Evolutionary conservation across 768 basidiomycete genomes (phyloP), one percentile per base, ranked within the genome.

Genomic region (Lyophyllum decastes): DNA sequence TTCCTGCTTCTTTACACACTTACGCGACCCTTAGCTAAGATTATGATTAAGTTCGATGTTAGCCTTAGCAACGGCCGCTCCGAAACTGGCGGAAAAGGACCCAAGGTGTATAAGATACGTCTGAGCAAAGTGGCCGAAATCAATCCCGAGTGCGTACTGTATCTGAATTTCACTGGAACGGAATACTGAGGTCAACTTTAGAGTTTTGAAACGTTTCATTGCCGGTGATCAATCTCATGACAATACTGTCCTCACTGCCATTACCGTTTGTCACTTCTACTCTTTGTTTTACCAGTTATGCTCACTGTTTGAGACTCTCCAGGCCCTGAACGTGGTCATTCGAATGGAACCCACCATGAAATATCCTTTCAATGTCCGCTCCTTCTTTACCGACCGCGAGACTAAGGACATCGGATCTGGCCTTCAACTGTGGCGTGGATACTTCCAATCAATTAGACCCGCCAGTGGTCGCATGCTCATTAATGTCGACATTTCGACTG

Each of bases 401-500:
- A 79, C 74, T 11, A 82, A 78, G 61, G 74, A 77, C 58, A 75
- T 79, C 12, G 77, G 77, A 25, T 43, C 51, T 19, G 88, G 88
- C 1, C 75, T 90, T 5, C 75, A 82, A 12, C 72, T 90, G 2
- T 89, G 88, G 88, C 79, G 88, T 2, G 88, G 88, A 0, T 90
- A 89, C 57, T 90, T 89, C 69, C 88, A 89, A 65, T 86, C 84
- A 0, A 81, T 89, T 9, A 78, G 88, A 16, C 88, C 88, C 16
- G 86, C 81, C 0, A 78, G 82, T 33, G 82, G 82, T 2, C 73
- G 72, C 4, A 81, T 90, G 73, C 69, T 74, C 16, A 80, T 90
- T 67, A 90, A 90, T 52, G 78, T 90, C 62, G 88, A 90, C 58
- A 90, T 89, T 53, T 84, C 82, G 2, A 89, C 88, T 0, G 88